Evolutionary conservation across 1,284 basidiomycete species (phyloP).

Genomic region (Heterobasidion occidentale): DNA sequence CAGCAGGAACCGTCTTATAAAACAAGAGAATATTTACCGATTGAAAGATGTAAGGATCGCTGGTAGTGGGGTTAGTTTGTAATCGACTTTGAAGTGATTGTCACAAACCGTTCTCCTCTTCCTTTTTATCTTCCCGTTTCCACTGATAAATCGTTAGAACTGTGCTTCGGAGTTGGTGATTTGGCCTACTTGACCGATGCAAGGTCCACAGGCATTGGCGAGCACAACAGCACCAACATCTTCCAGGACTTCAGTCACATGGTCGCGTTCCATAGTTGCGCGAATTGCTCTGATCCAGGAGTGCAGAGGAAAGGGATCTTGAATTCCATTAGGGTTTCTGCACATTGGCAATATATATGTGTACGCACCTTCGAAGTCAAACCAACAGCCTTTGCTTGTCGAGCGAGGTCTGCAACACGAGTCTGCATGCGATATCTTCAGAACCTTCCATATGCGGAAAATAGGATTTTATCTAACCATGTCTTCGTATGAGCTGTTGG

Average conservation of each 20-base stretch:
- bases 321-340: background rate
- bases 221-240: constrained; percentile 88
- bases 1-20: constrained; percentile 3
- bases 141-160: constrained; percentile 42
- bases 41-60: constrained; percentile 98
- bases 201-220: constrained; percentile 98
- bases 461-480: constrained; percentile 45
- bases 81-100: background rate
- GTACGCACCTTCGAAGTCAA: constrained; percentile 61
- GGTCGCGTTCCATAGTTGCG: constrained; percentile 95
- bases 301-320: constrained; percentile 94
- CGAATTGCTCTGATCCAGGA: constrained; percentile 97
- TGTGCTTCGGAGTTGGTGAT: background rate
- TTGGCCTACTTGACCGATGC: constrained; percentile 79
- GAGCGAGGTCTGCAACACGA: constrained; percentile 85
- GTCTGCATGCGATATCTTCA: constrained; percentile 34
- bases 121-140: constrained; percentile 89
- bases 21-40: constrained; percentile 34
- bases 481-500: constrained; percentile 95
- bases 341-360: background rate
- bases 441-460: constrained; percentile 2
- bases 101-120: constrained; percentile 83
- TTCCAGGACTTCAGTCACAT: constrained; percentile 75
- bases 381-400: constrained; percentile 83
- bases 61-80: constrained; percentile 19